These are phyloP conservation scores for Phalaenopsis hybrid DNA, from an alignment of 116 monocot genomes.

Conservation along the genomic window DNA sequence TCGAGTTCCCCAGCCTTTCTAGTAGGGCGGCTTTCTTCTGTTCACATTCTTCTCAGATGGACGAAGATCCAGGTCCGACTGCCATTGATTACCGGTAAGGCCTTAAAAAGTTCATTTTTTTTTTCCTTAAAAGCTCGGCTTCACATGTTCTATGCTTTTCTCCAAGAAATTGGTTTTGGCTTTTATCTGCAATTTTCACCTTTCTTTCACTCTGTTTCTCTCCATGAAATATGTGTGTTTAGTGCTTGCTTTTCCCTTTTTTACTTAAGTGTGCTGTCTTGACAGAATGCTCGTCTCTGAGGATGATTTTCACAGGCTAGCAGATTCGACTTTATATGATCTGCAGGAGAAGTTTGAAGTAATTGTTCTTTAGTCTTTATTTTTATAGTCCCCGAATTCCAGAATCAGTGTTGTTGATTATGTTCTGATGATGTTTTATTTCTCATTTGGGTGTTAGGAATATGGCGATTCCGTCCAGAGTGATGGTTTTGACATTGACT, in stretches of 20 bases:
- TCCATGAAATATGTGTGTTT: neutral
- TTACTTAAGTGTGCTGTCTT: constrained; percentile 3
- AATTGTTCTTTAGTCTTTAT: neutral
- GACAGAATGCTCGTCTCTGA: constrained; percentile 51
- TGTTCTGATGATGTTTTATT: neutral
- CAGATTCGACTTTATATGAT: constrained; percentile 65
- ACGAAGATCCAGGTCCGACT: constrained; percentile 11
- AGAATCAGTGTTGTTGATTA: neutral
- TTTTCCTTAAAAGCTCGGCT: neutral
- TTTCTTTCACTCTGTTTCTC: neutral
- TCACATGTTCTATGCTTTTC: neutral
- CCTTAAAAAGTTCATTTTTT: neutral
- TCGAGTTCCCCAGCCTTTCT: neutral
- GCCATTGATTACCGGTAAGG: constrained; percentile 23
- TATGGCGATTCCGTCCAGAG: constrained; percentile 83
- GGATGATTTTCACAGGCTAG: constrained; percentile 70
- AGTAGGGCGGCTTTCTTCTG: constrained; percentile 21
- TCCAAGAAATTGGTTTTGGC: neutral
- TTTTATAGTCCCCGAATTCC: neutral
- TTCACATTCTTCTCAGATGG: constrained; percentile 14
- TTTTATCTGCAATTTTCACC: neutral
- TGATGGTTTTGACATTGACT: constrained; percentile 95
- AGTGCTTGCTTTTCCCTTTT: neutral
- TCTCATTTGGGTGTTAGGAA: constrained; percentile 41
- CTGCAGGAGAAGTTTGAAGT: constrained; percentile 88